phyloP scores from a whole-genome alignment of 768 basidiomycete genomes.

The Russula griseocarnosa region DNA sequence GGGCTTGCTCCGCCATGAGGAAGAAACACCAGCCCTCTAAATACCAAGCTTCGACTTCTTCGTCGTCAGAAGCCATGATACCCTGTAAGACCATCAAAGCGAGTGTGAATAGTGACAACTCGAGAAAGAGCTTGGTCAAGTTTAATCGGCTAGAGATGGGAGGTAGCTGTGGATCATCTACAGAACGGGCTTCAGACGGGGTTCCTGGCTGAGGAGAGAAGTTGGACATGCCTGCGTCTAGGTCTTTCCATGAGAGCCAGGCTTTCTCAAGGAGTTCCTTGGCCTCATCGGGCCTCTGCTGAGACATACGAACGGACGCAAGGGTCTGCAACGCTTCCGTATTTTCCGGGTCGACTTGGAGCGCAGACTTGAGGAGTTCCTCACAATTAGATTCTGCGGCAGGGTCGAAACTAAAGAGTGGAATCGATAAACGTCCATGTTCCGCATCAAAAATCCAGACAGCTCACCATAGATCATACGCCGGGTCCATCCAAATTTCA shows the following conservation, averaged over 20 bases:
- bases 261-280: conserved; percentile 61
- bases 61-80: conserved; percentile 74
- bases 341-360: conserved; percentile 69
- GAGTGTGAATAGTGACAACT: conserved; percentile 63
- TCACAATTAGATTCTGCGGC: conserved; percentile 82
- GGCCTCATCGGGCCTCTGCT: conserved; percentile 79
- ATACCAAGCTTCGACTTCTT: conserved; percentile 90
- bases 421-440: not conserved
- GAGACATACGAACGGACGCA: conserved; percentile 85
- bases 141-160: conserved; percentile 66
- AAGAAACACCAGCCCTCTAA: conserved; percentile 94
- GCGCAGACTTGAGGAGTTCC: conserved; percentile 63
- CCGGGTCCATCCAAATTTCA: conserved; percentile 95
- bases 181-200: not conserved
- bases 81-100: conserved; percentile 76
- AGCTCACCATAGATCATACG: conserved; percentile 78
- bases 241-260: conserved; percentile 66
- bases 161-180: conserved; percentile 67
- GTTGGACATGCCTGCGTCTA: conserved; percentile 48
- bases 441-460: not conserved
- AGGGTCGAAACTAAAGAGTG: conserved; percentile 61
- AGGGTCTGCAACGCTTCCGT: conserved; percentile 75
- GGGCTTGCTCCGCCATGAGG: conserved; percentile 69
- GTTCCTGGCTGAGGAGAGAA: not conserved
- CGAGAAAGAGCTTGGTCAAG: conserved; percentile 79